Conservation (phyloP, 768 basidiomycete genomes). For the Hypholoma fasciculare region DNA sequence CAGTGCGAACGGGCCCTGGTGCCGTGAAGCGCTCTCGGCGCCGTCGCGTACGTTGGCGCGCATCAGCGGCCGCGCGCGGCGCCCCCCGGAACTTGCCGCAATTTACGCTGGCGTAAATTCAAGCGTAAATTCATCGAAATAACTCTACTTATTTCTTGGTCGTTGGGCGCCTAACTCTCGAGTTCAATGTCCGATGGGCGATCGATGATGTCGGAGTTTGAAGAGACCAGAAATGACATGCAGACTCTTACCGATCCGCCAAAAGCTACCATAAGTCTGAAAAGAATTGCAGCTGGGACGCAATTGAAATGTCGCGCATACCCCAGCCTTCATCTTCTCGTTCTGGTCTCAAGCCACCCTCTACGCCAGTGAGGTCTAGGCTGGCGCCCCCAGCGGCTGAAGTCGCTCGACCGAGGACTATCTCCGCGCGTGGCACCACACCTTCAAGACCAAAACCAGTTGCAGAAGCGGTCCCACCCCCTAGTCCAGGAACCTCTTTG, state of each 20-base stretch:
- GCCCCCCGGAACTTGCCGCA: too few species aligned
- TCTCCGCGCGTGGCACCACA: conserved; percentile 22
- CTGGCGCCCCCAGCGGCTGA: conserved; percentile 14
- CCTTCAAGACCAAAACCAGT: conserved; percentile 11
- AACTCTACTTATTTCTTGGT: too few species aligned
- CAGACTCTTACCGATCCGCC: not conserved
- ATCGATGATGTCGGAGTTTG: not conserved
- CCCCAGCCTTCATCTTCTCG: conserved; percentile 32
- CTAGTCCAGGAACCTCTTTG: conserved; percentile 21
- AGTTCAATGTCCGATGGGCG: not conserved
- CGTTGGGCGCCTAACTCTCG: not conserved
- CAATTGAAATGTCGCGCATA: conserved; percentile 32
- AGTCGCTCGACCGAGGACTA: conserved; percentile 18
- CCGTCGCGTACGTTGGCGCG: too few species aligned
- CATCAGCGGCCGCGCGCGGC: too few species aligned
- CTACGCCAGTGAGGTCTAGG: conserved; percentile 26
- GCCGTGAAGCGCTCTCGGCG: too few species aligned
- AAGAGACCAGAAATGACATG: not conserved
- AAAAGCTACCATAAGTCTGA: too few species aligned
- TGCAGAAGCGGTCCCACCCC: conserved; percentile 1
- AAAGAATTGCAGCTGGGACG: too few species aligned
- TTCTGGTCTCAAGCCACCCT: conserved; percentile 25
- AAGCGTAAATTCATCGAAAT: too few species aligned
- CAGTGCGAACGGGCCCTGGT: too few species aligned
- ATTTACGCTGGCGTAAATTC: too few species aligned